Base-by-base conservation (phyloP, 2,329 filamentous ascomycete genomes). In the Chaetomiaceae sp. region DNA sequence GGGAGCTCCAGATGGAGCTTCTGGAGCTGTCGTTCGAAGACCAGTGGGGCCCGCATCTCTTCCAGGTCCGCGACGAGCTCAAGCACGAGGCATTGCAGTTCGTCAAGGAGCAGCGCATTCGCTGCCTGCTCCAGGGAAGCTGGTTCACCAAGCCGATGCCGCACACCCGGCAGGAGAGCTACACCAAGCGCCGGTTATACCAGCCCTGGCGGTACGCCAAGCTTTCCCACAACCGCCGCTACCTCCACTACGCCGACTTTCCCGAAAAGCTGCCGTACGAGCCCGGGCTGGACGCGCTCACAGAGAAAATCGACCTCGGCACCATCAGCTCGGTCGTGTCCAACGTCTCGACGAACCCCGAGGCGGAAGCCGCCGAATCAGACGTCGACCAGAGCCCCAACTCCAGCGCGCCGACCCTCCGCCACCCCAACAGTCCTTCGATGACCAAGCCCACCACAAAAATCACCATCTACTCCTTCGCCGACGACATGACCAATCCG, bases 41-140 rank as follows among this genome's bases (percentile, higher is more conserved):
- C 65, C 87, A 87, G 43, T 99, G 93, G 93, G 91, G 91, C 12
- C 82, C 87, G 55, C 90, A 97, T 68, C 76, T 99, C 23, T 81
- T 81, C 57, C 89, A 93, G 69, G 88, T 96, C n/a, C 86, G 90
- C 30, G 89, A 96, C 48, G 89, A 95, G 66, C 77, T 97, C 39
- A 87, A 89, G 60, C 84, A 92, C 62, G 93, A 99, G 68, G 90
- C 92, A 10, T 72, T 96, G 48, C 89, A 96, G 63, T 99, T 99
- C 64, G 88, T 97, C 69, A 96, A 96, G 69, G 93, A 99, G 70
- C 93, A 99, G 68, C 83, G 93, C 33, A 87, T 97, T 55, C 81
- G 93, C 48, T 96, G 91, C 65, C 74, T 99, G 34, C 78, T 97
- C 4, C 80, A 89, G 59, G 93, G 93, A 6, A 84, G 87, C 9